A percentile compares a stretch with the other conserved stretches of the same genome.
These are phyloP conservation scores for Gaultheria prostrata DNA, from an alignment of 148 eudicot genomes.

Conservation along the genomic window DNA sequence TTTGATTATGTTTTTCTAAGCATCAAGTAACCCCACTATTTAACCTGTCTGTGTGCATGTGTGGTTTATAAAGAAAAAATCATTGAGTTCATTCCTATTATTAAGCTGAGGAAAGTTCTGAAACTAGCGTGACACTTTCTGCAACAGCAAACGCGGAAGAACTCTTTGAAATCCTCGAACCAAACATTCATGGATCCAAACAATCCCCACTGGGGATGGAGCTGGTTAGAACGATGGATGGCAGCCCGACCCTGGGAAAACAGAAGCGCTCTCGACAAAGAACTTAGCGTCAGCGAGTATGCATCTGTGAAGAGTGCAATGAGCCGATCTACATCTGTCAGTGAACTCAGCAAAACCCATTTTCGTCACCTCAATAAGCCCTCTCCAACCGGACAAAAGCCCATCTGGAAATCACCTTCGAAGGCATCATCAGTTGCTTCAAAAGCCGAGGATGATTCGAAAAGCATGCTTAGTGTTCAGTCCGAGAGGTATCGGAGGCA, in stretches of 20 bases:
- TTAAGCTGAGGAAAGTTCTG: neutral
- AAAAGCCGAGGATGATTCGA: slow-evolving; percentile 39
- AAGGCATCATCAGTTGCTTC: slow-evolving; percentile 22
- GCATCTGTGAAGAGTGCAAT: slow-evolving; percentile 42
- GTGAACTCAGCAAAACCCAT: slow-evolving; percentile 36
- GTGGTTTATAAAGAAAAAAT: neutral
- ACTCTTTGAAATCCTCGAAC: slow-evolving; percentile 44
- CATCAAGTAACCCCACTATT: neutral
- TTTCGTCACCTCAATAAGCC: slow-evolving; percentile 41
- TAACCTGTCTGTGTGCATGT: neutral
- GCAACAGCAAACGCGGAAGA: slow-evolving; percentile 60
- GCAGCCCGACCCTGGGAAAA: slow-evolving; percentile 85
- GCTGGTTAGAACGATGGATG: slow-evolving; percentile 97
- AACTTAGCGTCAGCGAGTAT: slow-evolving; percentile 35
- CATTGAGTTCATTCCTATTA: no score
- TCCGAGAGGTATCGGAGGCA: slow-evolving; percentile 67
- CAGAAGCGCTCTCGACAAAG: slow-evolving; percentile 36
- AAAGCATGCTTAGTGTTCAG: slow-evolving; percentile 47
- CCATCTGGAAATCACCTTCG: slow-evolving; percentile 50
- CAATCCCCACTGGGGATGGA: slow-evolving; percentile 99
- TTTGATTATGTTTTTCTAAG: neutral
- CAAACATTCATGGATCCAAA: slow-evolving; percentile 77
- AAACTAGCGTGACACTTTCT: slow-evolving; percentile 2
- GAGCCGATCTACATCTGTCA: slow-evolving; percentile 37
- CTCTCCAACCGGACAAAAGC: slow-evolving; percentile 39